Percentiles rank a stretch among this genome's conserved stretches.
These are phyloP conservation scores for Botrytis paeoniae DNA, from an alignment of 2,329 filamentous ascomycete species.

Conservation along the genomic window DNA sequence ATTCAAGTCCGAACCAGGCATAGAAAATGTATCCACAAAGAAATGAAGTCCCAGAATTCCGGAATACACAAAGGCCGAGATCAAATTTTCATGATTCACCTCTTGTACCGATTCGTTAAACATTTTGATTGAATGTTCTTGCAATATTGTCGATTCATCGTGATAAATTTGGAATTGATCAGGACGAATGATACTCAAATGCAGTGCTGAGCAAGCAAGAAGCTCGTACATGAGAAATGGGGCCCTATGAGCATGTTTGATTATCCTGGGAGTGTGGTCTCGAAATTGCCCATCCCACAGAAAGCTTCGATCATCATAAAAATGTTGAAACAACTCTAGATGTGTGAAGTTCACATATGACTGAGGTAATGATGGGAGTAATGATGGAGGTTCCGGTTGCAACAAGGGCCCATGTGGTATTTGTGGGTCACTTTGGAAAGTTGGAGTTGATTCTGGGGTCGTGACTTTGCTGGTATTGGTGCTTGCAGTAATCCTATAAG, in stretches of 20 bases:
- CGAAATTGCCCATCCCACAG: neutral
- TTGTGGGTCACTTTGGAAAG: neutral
- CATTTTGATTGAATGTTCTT: constrained; percentile 33
- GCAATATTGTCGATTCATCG: constrained; percentile 37
- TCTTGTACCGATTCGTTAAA: constrained; percentile 35
- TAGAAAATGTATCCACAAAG: constrained; percentile 40
- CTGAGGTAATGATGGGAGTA: neutral
- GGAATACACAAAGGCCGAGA: constrained; percentile 37
- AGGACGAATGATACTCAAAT: constrained; percentile 34
- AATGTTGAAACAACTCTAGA: constrained; percentile 40
- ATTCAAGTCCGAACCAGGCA: constrained; percentile 35
- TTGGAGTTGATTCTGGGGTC: neutral
- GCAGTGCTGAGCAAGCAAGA: constrained; percentile 39
- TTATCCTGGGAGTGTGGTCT: neutral
- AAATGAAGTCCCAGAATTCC: constrained; percentile 38
- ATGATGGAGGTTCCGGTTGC: neutral
- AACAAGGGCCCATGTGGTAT: neutral
- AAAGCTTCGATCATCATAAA: neutral
- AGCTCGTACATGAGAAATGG: constrained; percentile 39
- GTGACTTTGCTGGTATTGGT: neutral
- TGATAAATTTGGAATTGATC: constrained; percentile 31
- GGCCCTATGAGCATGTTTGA: constrained; percentile 5
- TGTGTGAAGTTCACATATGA: constrained; percentile 35
- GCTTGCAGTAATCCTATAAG: neutral
- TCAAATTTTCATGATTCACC: constrained; percentile 27